phyloP scores from a whole-genome alignment of 768 basidiomycete species.

The Crucibulum laeve region DNA sequence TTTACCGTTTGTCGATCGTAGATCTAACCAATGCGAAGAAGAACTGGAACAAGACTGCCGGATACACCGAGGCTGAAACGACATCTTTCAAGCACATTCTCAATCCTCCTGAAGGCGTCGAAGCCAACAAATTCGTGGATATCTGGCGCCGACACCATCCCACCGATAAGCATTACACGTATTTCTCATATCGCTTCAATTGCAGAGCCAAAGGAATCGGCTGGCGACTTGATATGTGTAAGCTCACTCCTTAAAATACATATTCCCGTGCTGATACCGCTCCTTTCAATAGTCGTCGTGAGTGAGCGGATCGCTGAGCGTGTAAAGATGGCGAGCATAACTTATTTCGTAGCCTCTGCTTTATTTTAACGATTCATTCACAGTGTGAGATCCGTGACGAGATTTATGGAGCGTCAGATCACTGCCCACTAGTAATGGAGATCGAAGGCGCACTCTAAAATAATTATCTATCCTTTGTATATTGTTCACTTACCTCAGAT shows the following conservation, averaged over 20 bases:
- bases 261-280: background rate
- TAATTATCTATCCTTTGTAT: background rate
- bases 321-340: conserved; percentile 50
- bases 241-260: conserved; percentile 11
- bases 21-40: conserved; percentile 65
- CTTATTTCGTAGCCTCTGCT: background rate
- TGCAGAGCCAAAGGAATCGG: conserved; percentile 77
- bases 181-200: conserved; percentile 81
- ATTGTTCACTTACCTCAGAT: background rate
- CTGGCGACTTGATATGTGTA: conserved; percentile 88
- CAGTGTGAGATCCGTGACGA: conserved; percentile 82
- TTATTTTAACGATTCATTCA: conserved; percentile 1
- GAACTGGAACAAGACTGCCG: conserved; percentile 88
- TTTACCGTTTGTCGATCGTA: conserved; percentile 16
- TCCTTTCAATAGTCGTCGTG: conserved; percentile 51
- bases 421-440: conserved; percentile 79
- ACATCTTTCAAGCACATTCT: conserved; percentile 70
- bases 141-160: conserved; percentile 77
- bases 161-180: conserved; percentile 70
- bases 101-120: conserved; percentile 36
- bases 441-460: conserved; percentile 41
- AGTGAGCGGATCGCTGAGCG: conserved; percentile 64
- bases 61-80: conserved; percentile 82
- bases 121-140: conserved; percentile 60
- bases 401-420: conserved; percentile 86